phyloP scores from a whole-genome alignment of 2,329 filamentous ascomycete genomes.

The Penicillium sp. region DNA sequence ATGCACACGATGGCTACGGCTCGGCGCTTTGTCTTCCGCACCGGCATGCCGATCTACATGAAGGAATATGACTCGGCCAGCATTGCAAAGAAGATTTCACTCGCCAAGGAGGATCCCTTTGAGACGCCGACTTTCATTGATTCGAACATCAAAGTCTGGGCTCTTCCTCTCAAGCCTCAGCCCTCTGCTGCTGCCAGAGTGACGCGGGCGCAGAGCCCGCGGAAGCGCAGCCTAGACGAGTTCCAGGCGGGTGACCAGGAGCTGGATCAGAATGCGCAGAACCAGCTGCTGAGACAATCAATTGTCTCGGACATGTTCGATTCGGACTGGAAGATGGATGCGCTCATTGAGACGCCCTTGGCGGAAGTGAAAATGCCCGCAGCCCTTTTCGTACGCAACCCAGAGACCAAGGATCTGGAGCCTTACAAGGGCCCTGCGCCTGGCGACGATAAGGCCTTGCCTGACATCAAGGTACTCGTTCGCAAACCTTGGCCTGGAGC shows the following conservation, averaged over 20 bases:
- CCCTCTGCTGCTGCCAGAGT: constrained; percentile 22
- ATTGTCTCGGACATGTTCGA: constrained; percentile 78
- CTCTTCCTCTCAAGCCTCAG: constrained; percentile 59
- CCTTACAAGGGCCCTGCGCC: constrained; percentile 70
- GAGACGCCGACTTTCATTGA: constrained; percentile 71
- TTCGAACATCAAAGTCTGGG: constrained; percentile 79
- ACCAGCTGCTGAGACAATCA: constrained; percentile 57
- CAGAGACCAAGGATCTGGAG: constrained; percentile 63
- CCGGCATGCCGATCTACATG: constrained; percentile 71
- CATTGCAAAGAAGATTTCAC: constrained; percentile 25
- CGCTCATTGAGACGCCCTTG: constrained; percentile 66
- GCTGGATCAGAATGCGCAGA: constrained; percentile 32
- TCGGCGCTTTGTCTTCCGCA: constrained; percentile 82
- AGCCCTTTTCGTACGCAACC: constrained; percentile 67
- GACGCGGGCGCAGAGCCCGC: constrained; percentile 34
- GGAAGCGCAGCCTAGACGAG: constrained; percentile 55
- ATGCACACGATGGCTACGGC: constrained; percentile 79
- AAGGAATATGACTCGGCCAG: constrained; percentile 62
- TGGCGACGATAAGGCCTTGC: constrained; percentile 51
- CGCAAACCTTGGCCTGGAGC: constrained; percentile 79
- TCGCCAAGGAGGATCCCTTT: constrained; percentile 25
- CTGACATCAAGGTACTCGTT: constrained; percentile 70
- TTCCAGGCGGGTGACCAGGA: constrained; percentile 35
- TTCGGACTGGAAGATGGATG: constrained; percentile 72
- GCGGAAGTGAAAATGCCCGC: constrained; percentile 68